Base-by-base conservation (phyloP, 1,139 yeast genomes). In the Yamadazyma oceani region DNA sequence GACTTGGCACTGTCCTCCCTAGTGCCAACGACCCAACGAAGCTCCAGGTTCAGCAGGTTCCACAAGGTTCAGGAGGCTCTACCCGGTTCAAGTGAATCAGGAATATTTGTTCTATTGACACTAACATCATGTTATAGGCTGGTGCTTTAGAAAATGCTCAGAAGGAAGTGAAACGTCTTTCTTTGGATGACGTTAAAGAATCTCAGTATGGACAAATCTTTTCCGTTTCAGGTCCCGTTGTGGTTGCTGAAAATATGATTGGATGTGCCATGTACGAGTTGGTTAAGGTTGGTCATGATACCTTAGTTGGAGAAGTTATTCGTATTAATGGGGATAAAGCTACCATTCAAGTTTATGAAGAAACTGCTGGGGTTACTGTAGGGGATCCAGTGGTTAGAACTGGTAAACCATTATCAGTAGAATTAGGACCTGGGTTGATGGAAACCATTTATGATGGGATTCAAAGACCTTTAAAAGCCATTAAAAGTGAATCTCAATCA, bases 231-330 rank as follows among this genome's bases (percentile, higher is more conserved):
- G 97, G 97, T 55, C 97, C 98, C 13, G 98, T 92, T 56, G 85
- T 92, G 38, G 83, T 94, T 37, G 98, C 98, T 34, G 98, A 92
- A 68, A 85, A 92, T 70, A 88, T 92, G 97, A 85, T 88, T 69
- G 98, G 98, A 48, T 87, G 97, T 78, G 96, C 97, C 55, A 92
- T 92, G 99, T 89, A 92, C 76, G 99, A 92, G 65, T 78, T 92
- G 66, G 92, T 92, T 56, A 89, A 85, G 65, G 98, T 92, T 46
- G 98, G 99, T 52, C 97, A 92, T 64, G 96, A 88, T 55, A 88
- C 78, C 64, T 78, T 92, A 62, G 97, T 92, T 35, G 99, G 98
- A 61, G 99, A 92, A 69, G 97, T 92, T 53, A 92, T 92, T 64
- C 84, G 98, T 75, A 90, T 92, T 50, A 92, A 82, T 58, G 95